Conservation (phyloP, 306 rosid species). For the Trifolium pratense region DNA sequence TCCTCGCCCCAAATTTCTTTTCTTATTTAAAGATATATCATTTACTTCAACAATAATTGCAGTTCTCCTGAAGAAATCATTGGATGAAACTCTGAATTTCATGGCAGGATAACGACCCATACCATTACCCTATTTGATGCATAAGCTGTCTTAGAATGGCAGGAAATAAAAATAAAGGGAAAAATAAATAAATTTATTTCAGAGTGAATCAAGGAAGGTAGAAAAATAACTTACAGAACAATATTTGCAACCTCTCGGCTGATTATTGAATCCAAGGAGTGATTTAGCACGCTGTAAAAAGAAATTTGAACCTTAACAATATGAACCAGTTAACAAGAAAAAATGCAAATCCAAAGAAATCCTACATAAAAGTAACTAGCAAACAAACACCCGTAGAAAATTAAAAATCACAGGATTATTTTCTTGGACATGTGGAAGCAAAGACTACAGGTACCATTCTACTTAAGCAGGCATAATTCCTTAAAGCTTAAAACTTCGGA, state of each 20-base stretch:
- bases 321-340: constrained; percentile 30
- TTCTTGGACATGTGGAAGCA: constrained; percentile 6
- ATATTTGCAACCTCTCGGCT: constrained; percentile 66
- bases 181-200: constrained; percentile 17
- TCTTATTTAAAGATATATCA: constrained; percentile 52
- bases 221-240: constrained; percentile 72
- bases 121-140: constrained; percentile 61
- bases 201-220: neutral
- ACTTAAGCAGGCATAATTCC: neutral
- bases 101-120: constrained; percentile 64
- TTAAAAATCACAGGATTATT: constrained; percentile 5
- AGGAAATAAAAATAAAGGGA: constrained; percentile 1
- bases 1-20: constrained; percentile 43
- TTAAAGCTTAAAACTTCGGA: no score
- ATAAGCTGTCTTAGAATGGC: constrained; percentile 35
- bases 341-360: constrained; percentile 15
- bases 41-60: constrained; percentile 69
- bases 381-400: constrained; percentile 5
- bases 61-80: constrained; percentile 66
- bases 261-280: constrained; percentile 40
- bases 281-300: constrained; percentile 61
- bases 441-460: constrained; percentile 16
- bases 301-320: constrained; percentile 38
- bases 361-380: constrained; percentile 19
- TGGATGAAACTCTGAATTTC: constrained; percentile 80